A percentile compares a stretch with the other conserved stretches of the same genome.
Evolutionary conservation across 2,329 filamentous ascomycete species (phyloP).

Genomic region (Zymoseptoria passerinii): DNA sequence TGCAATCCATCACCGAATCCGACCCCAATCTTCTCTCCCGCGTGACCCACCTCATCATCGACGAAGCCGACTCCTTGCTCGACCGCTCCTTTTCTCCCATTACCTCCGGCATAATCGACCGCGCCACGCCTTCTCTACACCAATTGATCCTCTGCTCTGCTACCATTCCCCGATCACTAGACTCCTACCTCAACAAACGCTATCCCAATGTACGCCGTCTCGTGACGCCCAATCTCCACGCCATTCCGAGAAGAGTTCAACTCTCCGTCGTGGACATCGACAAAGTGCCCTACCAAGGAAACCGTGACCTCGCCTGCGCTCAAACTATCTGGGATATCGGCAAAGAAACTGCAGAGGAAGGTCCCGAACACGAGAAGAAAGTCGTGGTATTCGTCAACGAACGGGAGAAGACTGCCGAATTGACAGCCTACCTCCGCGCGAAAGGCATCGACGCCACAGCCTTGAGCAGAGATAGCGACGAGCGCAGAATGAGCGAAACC

Average conservation of each 20-base stretch:
- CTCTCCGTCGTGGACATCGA: constrained; percentile 87
- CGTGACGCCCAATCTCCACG: constrained; percentile 90
- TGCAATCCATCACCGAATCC: constrained; percentile 77
- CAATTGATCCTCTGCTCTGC: constrained; percentile 91
- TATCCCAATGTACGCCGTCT: constrained; percentile 80
- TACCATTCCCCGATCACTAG: constrained; percentile 84
- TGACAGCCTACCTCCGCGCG: constrained; percentile 66
- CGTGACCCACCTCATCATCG: constrained; percentile 78
- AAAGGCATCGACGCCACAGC: constrained; percentile 87
- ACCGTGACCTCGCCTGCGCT: constrained; percentile 86
- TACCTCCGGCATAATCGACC: constrained; percentile 75
- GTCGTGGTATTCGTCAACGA: constrained; percentile 97
- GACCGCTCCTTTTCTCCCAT: constrained; percentile 85
- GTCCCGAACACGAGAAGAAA: constrained; percentile 60
- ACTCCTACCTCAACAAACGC: constrained; percentile 70
- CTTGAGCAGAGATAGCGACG: constrained; percentile 73
- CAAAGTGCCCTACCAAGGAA: constrained; percentile 86
- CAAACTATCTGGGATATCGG: constrained; percentile 93
- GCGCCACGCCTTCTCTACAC: constrained; percentile 68
- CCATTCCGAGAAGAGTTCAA: constrained; percentile 89
- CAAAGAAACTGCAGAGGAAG: constrained; percentile 57
- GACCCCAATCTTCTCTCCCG: constrained; percentile 91
- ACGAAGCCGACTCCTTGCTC: constrained; percentile 92
- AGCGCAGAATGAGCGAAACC: constrained; percentile 68
- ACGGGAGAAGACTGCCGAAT: constrained; percentile 74